These are phyloP conservation scores for Schwanniomyces polymorphus DNA, from an alignment of 805 yeast species.

Conservation along the genomic window DNA sequence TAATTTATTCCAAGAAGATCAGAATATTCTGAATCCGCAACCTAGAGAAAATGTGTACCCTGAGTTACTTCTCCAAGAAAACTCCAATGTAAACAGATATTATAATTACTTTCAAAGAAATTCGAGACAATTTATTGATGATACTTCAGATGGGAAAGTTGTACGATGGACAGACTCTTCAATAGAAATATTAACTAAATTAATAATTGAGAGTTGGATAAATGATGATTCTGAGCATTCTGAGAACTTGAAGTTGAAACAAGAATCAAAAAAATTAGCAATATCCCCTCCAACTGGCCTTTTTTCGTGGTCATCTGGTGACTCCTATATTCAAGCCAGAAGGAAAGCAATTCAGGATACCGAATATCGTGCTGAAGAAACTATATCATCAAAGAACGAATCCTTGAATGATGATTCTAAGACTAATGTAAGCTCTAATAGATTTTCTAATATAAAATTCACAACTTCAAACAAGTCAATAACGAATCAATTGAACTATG, in stretches of 20 bases:
- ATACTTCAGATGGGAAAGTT: conserved; percentile 8
- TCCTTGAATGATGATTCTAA: not conserved
- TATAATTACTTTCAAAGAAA: conserved; percentile 34
- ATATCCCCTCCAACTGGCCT: conserved; percentile 26
- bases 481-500: conserved; percentile 22
- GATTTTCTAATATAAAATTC: conserved; percentile 7
- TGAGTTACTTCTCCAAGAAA: conserved; percentile 32
- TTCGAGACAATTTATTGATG: conserved; percentile 31
- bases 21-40: not conserved
- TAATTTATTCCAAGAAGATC: conserved; percentile 5
- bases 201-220: conserved; percentile 24
- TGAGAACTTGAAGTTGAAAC: not conserved
- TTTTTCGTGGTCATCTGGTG: conserved; percentile 45
- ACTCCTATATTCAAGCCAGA: conserved; percentile 34
- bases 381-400: not conserved
- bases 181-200: conserved; percentile 18
- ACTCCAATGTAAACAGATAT: conserved; percentile 27
- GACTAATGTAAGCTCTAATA: not conserved
- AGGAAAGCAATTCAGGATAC: conserved; percentile 20
- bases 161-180: conserved; percentile 33
- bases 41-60: conserved; percentile 19
- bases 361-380: not conserved
- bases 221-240: conserved; percentile 12
- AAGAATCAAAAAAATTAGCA: not conserved
- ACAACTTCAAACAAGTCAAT: conserved; percentile 17